Percentiles rank a stretch among this genome's conserved stretches.
These are phyloP conservation scores for Lobosporangium transversale DNA, from an alignment of 192 early-diverging fungal genomes.

Conservation along the genomic window DNA sequence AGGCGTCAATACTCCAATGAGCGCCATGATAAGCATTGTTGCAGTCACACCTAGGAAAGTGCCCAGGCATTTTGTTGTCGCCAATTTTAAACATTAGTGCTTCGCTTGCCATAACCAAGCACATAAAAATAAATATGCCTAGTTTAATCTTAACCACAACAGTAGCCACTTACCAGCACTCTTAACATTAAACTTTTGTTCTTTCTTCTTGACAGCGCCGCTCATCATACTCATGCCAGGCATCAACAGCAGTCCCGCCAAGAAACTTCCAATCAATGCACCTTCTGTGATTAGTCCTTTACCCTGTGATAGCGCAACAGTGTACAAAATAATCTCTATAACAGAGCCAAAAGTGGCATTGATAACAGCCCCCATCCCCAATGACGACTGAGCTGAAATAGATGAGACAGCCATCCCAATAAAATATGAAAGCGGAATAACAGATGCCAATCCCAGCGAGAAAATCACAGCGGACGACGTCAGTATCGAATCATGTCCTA, in stretches of 20 bases:
- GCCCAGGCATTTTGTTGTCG: too few relatives aligned
- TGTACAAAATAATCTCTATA: conserved; percentile 95
- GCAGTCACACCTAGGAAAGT: conserved; percentile 77
- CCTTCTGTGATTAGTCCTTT: conserved; percentile 91
- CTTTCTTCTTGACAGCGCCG: conserved; percentile 91
- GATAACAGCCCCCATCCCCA: conserved; percentile 95
- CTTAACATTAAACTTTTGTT: conserved; percentile 95
- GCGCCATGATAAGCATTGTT: conserved; percentile 94
- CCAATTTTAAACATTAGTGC: too few relatives aligned
- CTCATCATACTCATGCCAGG: conserved; percentile 96
- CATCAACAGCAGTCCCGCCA: conserved; percentile 90
- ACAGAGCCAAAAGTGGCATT: conserved; percentile 98
- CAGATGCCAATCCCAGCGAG: conserved; percentile 75
- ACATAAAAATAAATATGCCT: too few relatives aligned
- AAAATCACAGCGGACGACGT: conserved; percentile 68
- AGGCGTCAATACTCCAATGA: conserved; percentile 93
- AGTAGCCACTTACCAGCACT: conserved; percentile 79
- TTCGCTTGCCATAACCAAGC: too few relatives aligned
- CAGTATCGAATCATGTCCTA: conserved; percentile 39
- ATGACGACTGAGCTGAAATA: conserved; percentile 92
- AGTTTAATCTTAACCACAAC: too few relatives aligned
- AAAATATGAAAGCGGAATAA: conserved; percentile 94
- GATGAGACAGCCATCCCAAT: conserved; percentile 97
- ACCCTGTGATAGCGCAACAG: conserved; percentile 89
- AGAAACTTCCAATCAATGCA: conserved; percentile 89